Evolutionary conservation across 106 monocot species (phyloP), one percentile per base, ranked within the genome.

Genomic region (Acorus calamus): DNA sequence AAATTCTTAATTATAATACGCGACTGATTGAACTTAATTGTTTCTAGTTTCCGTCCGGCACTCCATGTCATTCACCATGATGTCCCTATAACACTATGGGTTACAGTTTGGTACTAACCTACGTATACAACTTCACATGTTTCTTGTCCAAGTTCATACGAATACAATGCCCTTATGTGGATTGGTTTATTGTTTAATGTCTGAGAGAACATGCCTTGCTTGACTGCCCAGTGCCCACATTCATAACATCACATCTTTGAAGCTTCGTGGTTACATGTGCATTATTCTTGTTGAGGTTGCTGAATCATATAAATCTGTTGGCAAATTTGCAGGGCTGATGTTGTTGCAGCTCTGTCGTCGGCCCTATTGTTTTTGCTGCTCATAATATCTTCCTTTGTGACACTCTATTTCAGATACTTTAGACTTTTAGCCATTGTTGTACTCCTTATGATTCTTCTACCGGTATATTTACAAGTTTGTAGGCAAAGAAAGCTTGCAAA

Each of bases 301-400:
- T 53, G n/a, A 47, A 7, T 46, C 42, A 10, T 14, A 62, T 14
- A 45, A 8, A 2, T 42, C 43, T 41, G 55, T 28, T 47, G 28
- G 2, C 2, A 28, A 28, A 55, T 65, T 67, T 86, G 72, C 79
- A 86, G 86, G 82, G 69, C 59, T 52, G 86, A 86, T 71, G 66
- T 77, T 56, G 48, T 61, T 2, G 71, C 65, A 50, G 82, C 86
- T 53, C 67, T 83, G 53, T 73, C 55, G 6, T 82, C 69, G 54
- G 76, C 79, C 46, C 64, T 79, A 7, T 42, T 86, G 4, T 79
- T 86, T 73, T 76, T 59, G 66, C 68, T 83, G 48, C 57, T 83
- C 53, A 55, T 73, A 48, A 47, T 79, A 52, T 76, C 76, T 54
- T 79, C 70, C 8, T 79, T 65, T 65, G 49, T 70, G 13, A 65